Conservation (phyloP, 176 grass and related monocot genomes). For the Neostapfia colusana region DNA sequence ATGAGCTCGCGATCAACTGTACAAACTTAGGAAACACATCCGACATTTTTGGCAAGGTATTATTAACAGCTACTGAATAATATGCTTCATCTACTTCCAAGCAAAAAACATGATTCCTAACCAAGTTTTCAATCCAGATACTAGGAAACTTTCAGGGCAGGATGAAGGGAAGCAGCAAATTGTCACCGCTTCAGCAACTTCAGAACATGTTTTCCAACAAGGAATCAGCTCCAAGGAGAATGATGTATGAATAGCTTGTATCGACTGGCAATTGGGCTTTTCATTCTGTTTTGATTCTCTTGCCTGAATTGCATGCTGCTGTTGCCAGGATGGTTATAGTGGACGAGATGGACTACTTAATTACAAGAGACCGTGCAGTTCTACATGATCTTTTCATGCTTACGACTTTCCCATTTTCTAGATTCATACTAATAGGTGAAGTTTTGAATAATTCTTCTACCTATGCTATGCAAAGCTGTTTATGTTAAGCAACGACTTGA, state of each 20-base stretch:
- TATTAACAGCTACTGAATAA: neutral
- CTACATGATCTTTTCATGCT: conserved; percentile 99
- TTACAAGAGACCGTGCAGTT: conserved; percentile 80
- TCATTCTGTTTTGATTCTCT: conserved; percentile 26
- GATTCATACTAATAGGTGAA: conserved; percentile 87
- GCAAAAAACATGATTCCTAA: conserved; percentile 25
- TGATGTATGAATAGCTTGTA: conserved; percentile 60
- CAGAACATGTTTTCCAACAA: conserved; percentile 66
- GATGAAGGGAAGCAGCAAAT: conserved; percentile 45
- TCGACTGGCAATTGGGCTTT: neutral
- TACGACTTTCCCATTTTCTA: conserved; percentile 69
- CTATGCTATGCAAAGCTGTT: neutral
- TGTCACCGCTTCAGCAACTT: conserved; percentile 71
- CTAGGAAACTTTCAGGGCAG: conserved; percentile 50
- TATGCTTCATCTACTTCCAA: neutral
- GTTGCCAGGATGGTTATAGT: conserved; percentile 71
- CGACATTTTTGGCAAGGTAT: conserved; percentile 91
- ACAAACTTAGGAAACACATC: conserved; percentile 67
- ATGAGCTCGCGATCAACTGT: conserved; percentile 80
- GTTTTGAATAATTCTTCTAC: neutral
- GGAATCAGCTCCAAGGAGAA: conserved; percentile 57
- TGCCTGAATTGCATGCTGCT: conserved; percentile 28
- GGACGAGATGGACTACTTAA: conserved; percentile 96
- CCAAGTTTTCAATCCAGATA: conserved; percentile 61
- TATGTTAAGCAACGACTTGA: conserved; percentile 2